phyloP scores from a whole-genome alignment of 768 basidiomycete genomes.

The Cantharellus anzutake region DNA sequence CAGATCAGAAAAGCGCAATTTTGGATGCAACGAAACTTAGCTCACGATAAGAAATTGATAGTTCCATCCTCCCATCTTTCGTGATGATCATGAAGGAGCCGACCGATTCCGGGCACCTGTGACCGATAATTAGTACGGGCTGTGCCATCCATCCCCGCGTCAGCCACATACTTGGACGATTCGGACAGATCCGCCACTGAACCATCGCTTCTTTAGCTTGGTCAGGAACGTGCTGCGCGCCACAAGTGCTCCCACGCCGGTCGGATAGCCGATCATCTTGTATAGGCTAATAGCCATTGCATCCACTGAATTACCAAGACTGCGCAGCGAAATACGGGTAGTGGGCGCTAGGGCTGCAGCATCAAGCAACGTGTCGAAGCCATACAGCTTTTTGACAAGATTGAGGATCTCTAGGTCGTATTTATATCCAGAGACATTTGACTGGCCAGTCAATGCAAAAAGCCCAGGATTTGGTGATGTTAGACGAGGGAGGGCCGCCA shows the following conservation, averaged over 20 bases:
- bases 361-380: constrained; percentile 61
- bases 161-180: constrained; percentile 42
- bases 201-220: constrained; percentile 48
- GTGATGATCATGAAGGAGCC: constrained; percentile 1
- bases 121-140: constrained; percentile 14
- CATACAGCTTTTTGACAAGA: constrained; percentile 39
- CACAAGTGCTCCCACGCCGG: constrained; percentile 63
- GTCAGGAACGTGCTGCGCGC: constrained; percentile 50
- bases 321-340: constrained; percentile 37
- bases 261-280: constrained; percentile 82
- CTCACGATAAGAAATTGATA: constrained; percentile 48
- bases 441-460: constrained; percentile 62
- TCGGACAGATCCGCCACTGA: constrained; percentile 66
- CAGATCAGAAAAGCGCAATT: not conserved
- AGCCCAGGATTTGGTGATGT: constrained; percentile 15
- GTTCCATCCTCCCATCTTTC: constrained; percentile 49
- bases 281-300: constrained; percentile 75
- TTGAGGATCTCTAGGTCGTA: constrained; percentile 37
- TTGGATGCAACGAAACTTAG: not conserved
- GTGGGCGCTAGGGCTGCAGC: constrained; percentile 67
- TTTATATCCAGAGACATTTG: constrained; percentile 66
- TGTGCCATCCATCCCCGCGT: constrained; percentile 52
- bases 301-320: constrained; percentile 40
- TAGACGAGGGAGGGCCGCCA: not conserved
- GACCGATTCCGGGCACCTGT: not conserved